Base-by-base conservation (phyloP, 768 basidiomycete genomes). In the Dacryopinax primogenitus region DNA sequence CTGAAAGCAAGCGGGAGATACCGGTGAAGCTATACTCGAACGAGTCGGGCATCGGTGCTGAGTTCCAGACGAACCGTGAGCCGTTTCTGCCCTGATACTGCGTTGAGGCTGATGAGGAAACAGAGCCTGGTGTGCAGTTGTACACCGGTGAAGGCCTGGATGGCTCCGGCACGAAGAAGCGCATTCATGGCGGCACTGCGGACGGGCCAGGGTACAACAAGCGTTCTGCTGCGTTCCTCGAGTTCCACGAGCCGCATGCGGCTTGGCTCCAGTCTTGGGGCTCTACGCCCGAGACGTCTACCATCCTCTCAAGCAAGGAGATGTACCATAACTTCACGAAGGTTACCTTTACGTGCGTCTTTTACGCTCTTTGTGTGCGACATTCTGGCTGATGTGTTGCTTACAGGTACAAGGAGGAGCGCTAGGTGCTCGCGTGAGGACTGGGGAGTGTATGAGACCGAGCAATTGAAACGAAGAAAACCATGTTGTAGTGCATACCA, bases 121-220 rank as follows among this genome's bases (percentile, higher is more conserved):
- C 30, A 89, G 88, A 90, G 73, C 81, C 80, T 9, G 87, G 87
- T 13, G 79, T 87, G 36, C 88, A 88, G 81, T 84, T 88, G 69
- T 89, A 89, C 72, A 80, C 86, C 1, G 84, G 85, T 71, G 82
- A 81, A 62, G 74, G 81, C 64, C 76, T 83, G 15, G 74, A 79
- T 61, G 73, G 77, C 18, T 74, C 18, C 16, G 83, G 81, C 16
- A 81, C 83, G 33, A 79, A 85, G 47, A 88, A 89, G 78, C 82
- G 81, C 73, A 85, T 87, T 35, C 88, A 90, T 69, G 87, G 87
- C n/a, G 86, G 86, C 26, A 74, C 76, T 21, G 74, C 71, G 28
- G 72, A 78, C 23, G 82, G 82, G 0, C 82, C 85, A 65, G 82
- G 84, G 4, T 88, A 89, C 71, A 75, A 77, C 34, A 77, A 81